phyloP scores from a whole-genome alignment of 345 rosid genomes.

The Brassica incana region DNA sequence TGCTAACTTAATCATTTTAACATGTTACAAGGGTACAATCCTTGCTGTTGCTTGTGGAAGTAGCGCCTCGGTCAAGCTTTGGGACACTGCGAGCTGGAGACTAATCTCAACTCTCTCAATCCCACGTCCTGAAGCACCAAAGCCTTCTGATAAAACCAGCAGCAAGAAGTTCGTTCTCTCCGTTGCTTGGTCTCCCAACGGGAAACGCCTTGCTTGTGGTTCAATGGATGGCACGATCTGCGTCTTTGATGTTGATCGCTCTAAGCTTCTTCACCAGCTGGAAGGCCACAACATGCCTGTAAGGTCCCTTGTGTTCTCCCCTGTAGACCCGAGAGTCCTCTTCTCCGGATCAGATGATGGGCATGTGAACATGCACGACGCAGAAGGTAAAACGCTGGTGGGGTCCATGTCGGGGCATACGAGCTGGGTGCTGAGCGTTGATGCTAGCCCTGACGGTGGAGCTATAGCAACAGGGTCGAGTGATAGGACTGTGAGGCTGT shows the following conservation, averaged over 20 bases:
- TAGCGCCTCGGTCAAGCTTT: conserved; percentile 88
- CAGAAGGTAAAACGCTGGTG: conserved; percentile 69
- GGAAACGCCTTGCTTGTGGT: conserved; percentile 81
- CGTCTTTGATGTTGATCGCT: conserved; percentile 74
- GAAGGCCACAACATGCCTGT: conserved; percentile 96
- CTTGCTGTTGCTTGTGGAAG: conserved; percentile 99
- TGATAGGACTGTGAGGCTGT: conserved; percentile 87
- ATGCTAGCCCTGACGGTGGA: conserved; percentile 87
- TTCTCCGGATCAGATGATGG: conserved; percentile 89
- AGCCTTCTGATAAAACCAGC: conserved; percentile 77
- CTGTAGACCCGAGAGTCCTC: conserved; percentile 66
- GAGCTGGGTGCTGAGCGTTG: conserved; percentile 92
- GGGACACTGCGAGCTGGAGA: conserved; percentile 97
- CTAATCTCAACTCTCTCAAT: conserved; percentile 61
- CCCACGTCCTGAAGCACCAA: conserved; percentile 82
- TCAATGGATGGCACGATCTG: conserved; percentile 94
- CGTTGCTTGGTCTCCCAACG: conserved; percentile 89
- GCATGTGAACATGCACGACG: conserved; percentile 87
- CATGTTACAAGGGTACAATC: conserved; percentile 64
- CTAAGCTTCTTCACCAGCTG: conserved; percentile 81
- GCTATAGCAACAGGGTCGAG: conserved; percentile 92
- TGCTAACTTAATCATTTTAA: conserved; percentile 7
- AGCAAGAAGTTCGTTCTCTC: conserved; percentile 92
- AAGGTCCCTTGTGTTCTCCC: conserved; percentile 82
- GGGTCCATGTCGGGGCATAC: conserved; percentile 91